A percentile compares a stretch with the other conserved stretches of the same genome.
These are phyloP conservation scores for Corchorus olitorius DNA, from an alignment of 345 rosid species.

Conservation along the genomic window DNA sequence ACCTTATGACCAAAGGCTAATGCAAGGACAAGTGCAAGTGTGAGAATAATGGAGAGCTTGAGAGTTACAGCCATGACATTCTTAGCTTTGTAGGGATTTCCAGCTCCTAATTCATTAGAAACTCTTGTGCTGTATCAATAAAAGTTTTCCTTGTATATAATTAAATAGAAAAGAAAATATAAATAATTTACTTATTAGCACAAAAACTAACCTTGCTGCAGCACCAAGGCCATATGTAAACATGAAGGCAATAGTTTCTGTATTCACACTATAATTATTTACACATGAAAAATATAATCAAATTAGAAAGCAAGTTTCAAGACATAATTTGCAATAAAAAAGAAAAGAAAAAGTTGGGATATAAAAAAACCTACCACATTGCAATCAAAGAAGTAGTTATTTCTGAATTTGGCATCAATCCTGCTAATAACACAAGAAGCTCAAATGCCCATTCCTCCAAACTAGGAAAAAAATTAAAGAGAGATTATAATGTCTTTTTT, in stretches of 20 bases:
- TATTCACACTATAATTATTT: conserved; percentile 42
- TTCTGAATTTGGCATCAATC: conserved; percentile 63
- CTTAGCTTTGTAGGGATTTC: conserved; percentile 44
- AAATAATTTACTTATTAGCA: no score
- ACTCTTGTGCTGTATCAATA: conserved; percentile 64
- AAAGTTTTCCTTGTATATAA: no score
- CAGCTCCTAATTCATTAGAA: conserved; percentile 80
- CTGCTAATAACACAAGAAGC: conserved; percentile 71
- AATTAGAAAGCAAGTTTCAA: not conserved
- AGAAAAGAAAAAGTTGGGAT: not conserved
- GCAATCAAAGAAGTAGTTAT: conserved; percentile 61
- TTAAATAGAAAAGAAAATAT: no score
- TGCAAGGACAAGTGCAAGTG: conserved; percentile 38
- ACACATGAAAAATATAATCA: not conserved
- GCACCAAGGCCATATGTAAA: conserved; percentile 70
- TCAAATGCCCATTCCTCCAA: conserved; percentile 85
- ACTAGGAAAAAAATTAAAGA: conserved; percentile 26
- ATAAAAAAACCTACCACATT: conserved; percentile 50
- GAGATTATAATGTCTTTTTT: not conserved
- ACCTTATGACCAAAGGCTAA: conserved; percentile 51
- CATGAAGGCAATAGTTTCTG: conserved; percentile 65
- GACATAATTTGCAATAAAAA: not conserved
- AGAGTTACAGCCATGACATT: conserved; percentile 47
- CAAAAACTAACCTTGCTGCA: conserved; percentile 63
- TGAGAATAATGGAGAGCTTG: conserved; percentile 55